phyloP scores from a whole-genome alignment of 768 basidiomycete genomes.

The Lepiota brunneoincarnata region DNA sequence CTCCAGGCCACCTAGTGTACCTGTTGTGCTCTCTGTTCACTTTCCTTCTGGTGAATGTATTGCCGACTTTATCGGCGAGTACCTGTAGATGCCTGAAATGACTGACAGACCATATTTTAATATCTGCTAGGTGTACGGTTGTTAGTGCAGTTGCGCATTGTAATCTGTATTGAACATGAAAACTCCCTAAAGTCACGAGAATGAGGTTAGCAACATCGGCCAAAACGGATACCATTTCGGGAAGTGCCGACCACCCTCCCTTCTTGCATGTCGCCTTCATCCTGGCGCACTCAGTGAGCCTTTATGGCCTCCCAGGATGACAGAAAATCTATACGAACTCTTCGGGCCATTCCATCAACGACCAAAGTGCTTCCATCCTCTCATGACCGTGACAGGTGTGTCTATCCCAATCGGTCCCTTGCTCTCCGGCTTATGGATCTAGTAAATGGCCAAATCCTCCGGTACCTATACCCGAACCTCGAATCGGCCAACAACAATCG shows the following conservation, averaged over 20 bases:
- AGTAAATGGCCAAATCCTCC: not conserved
- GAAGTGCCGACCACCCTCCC: constrained; percentile 11
- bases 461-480: not conserved
- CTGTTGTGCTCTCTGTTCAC: not conserved
- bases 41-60: not conserved
- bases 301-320: constrained; percentile 11
- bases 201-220: not conserved
- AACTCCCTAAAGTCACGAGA: not conserved
- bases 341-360: not conserved
- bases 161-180: not conserved
- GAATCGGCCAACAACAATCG: not conserved
- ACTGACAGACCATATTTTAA: not conserved
- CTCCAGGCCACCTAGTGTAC: not conserved
- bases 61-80: not conserved
- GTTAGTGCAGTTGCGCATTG: constrained; percentile 4
- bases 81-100: not conserved
- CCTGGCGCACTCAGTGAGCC: not conserved
- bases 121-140: constrained; percentile 4
- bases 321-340: not conserved
- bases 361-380: not conserved
- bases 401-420: not conserved
- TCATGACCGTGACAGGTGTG: not conserved
- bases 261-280: constrained; percentile 16
- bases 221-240: constrained; percentile 12
- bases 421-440: not conserved